Conservation (phyloP, 163 green algal genomes). For the Scenedesmus sp. region DNA sequence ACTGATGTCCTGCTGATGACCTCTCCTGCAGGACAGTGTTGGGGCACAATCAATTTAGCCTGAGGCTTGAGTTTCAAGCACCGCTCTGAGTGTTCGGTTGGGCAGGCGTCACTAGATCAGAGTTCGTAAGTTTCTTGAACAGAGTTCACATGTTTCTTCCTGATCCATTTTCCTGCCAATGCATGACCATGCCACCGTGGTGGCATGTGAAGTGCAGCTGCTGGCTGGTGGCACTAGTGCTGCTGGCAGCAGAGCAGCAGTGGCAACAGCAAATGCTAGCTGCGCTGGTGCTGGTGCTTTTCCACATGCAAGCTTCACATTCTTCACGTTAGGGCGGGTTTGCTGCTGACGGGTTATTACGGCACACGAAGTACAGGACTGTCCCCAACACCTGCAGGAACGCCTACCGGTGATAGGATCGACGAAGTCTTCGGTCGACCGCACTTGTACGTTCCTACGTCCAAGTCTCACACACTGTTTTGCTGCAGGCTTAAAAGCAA, state of each 20-base stretch:
- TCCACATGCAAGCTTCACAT: neutral
- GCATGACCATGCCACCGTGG: neutral
- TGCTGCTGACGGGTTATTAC: neutral
- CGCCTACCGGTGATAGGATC: neutral
- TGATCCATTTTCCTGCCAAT: neutral
- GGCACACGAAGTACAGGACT: neutral
- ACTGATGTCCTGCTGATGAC: constrained; percentile 44
- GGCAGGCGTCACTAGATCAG: too few relatives aligned
- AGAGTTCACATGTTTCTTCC: too few relatives aligned
- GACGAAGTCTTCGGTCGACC: neutral
- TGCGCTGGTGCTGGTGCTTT: neutral
- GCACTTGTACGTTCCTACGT: neutral
- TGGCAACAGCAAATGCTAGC: neutral
- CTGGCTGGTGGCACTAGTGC: neutral
- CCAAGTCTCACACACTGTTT: neutral
- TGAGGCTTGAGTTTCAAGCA: too few relatives aligned
- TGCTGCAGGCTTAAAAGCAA: neutral
- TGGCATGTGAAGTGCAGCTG: neutral
- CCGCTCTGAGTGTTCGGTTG: too few relatives aligned
- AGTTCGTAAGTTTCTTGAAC: too few relatives aligned
- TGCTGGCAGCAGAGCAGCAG: neutral
- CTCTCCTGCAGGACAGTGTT: constrained; percentile 45
- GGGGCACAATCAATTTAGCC: too few relatives aligned
- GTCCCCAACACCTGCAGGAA: neutral
- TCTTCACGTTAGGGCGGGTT: neutral